phyloP scores from a whole-genome alignment of 306 rosid genomes.

The Styphnolobium japonicum region DNA sequence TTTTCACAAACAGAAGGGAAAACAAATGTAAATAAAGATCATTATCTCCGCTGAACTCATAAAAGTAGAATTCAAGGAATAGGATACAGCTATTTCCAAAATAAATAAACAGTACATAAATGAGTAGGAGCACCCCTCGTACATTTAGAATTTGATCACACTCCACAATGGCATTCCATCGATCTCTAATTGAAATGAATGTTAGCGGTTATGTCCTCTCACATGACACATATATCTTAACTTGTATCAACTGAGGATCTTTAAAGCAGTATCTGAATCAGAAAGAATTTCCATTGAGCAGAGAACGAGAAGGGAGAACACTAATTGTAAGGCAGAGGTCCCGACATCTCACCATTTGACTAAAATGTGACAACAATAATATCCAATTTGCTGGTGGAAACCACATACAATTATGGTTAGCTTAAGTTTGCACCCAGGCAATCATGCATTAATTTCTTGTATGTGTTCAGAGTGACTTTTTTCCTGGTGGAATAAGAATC shows the following conservation, averaged over 20 bases:
- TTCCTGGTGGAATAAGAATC: slow-evolving; percentile 92
- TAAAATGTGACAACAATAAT: slow-evolving; percentile 29
- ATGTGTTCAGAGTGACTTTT: slow-evolving; percentile 81
- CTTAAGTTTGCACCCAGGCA: slow-evolving; percentile 30
- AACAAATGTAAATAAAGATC: not conserved
- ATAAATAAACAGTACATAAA: slow-evolving; percentile 15
- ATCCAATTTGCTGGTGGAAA: slow-evolving; percentile 21
- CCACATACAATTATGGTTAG: slow-evolving; percentile 1
- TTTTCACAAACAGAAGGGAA: not conserved
- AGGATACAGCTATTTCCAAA: not conserved
- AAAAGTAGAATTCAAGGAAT: not conserved
- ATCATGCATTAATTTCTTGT: slow-evolving; percentile 67
- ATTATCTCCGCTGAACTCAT: not conserved
- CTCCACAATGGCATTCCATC: slow-evolving; percentile 6
- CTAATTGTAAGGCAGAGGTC: slow-evolving; percentile 8
- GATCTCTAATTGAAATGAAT: slow-evolving; percentile 10
- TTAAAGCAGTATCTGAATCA: slow-evolving; percentile 17
- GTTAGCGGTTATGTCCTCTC: not conserved
- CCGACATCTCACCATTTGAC: slow-evolving; percentile 36
- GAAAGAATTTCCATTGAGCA: not conserved
- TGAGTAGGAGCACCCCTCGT: not conserved
- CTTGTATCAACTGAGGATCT: slow-evolving; percentile 1
- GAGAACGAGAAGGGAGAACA: slow-evolving; percentile 19
- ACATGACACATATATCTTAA: not conserved
- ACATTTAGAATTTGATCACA: not conserved